Conservation (phyloP, 1,284 basidiomycete species). For the Mycosarcoma mackinlayi region DNA sequence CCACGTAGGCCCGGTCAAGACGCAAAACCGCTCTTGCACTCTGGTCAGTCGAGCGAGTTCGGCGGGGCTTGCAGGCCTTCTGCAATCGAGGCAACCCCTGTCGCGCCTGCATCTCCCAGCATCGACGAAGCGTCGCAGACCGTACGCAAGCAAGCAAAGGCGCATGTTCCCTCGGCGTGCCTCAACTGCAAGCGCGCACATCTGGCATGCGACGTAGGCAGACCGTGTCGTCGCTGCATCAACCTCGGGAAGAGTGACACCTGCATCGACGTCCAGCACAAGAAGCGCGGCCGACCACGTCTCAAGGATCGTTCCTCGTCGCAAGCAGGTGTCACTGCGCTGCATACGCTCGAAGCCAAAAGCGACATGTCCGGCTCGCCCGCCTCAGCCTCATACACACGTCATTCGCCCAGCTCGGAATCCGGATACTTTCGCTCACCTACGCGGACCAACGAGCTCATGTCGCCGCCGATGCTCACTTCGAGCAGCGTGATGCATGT, state of each 20-base stretch:
- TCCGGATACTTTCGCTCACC: conserved; percentile 42
- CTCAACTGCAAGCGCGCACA: conserved; percentile 61
- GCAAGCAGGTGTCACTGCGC: conserved; percentile 23
- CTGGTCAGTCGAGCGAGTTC: conserved; percentile 22
- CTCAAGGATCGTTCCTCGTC: conserved; percentile 51
- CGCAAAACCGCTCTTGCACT: conserved; percentile 17
- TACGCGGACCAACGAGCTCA: conserved; percentile 16
- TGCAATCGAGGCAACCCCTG: neutral
- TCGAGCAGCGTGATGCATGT: conserved; percentile 33
- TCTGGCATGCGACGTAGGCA: conserved; percentile 56
- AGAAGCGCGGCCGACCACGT: conserved; percentile 57
- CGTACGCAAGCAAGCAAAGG: conserved; percentile 50
- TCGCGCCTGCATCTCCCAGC: conserved; percentile 21
- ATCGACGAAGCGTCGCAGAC: conserved; percentile 17
- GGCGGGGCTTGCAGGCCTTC: conserved; percentile 5
- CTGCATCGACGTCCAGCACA: conserved; percentile 62
- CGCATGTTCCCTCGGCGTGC: conserved; percentile 57
- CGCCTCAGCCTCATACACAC: conserved; percentile 31
- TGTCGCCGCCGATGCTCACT: conserved; percentile 33
- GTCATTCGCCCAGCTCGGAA: conserved; percentile 40
- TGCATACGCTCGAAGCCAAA: conserved; percentile 30
- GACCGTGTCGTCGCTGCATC: conserved; percentile 57
- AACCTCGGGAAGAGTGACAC: conserved; percentile 60
- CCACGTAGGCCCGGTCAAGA: conserved; percentile 17
- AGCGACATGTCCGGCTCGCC: conserved; percentile 37